Percentiles rank a stretch among this genome's conserved stretches.
These are phyloP conservation scores for Hyphopichia buzzinii DNA, from an alignment of 1,139 yeast species.

Conservation along the genomic window DNA sequence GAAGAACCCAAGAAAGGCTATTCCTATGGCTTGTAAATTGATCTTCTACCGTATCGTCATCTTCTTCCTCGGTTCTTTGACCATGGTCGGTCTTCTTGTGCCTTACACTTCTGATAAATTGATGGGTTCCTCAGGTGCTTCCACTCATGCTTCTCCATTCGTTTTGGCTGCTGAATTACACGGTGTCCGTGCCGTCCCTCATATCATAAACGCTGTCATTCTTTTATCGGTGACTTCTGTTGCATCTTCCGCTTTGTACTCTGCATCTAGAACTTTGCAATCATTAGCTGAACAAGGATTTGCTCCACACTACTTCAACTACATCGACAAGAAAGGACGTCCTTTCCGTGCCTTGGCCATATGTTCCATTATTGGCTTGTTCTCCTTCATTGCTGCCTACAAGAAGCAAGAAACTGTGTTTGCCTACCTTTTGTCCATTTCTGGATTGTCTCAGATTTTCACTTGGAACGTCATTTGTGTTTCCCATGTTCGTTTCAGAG, in stretches of 20 bases:
- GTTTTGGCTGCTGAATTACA: constrained; percentile 44
- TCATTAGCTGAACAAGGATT: constrained; percentile 44
- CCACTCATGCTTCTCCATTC: constrained; percentile 43
- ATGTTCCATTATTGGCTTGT: constrained; percentile 30
- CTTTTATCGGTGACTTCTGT: constrained; percentile 46
- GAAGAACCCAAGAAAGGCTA: constrained; percentile 37
- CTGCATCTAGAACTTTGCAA: constrained; percentile 43
- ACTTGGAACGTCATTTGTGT: constrained; percentile 44
- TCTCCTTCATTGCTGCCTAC: constrained; percentile 38
- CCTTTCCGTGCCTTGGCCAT: constrained; percentile 40
- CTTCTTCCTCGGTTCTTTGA: constrained; percentile 41
- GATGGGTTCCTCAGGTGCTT: constrained; percentile 37
- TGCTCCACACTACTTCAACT: constrained; percentile 43
- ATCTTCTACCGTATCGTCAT: constrained; percentile 38
- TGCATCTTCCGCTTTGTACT: constrained; percentile 44
- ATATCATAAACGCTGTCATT: constrained; percentile 43
- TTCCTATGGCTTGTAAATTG: constrained; percentile 42
- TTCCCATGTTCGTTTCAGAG: constrained; percentile 42
- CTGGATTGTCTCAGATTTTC: constrained; percentile 42
- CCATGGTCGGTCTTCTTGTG: constrained; percentile 42
- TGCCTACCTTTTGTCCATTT: constrained; percentile 44
- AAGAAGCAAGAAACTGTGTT: constrained; percentile 40
- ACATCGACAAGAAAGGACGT: constrained; percentile 42
- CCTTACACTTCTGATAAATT: constrained; percentile 38
- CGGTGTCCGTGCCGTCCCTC: constrained; percentile 38